Evolutionary conservation across 495 filamentous ascomycete genomes (phyloP).

Genomic region (Neurospora sp.): DNA sequence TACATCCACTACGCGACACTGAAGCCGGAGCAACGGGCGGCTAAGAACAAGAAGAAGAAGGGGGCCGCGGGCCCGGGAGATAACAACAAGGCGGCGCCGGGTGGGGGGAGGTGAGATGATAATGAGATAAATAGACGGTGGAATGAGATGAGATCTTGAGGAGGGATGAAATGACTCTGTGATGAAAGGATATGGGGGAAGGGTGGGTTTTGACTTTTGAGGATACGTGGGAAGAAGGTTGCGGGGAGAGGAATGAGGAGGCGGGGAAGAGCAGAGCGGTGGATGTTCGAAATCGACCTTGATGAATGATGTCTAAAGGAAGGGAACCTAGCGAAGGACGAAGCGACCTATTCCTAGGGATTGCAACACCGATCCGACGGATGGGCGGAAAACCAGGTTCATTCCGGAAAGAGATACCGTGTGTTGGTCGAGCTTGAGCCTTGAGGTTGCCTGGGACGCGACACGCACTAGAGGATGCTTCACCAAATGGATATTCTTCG

Average conservation of each 20-base stretch:
- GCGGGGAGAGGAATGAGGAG: too few relatives aligned
- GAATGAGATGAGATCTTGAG: background rate
- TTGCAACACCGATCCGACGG: background rate
- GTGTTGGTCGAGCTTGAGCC: background rate
- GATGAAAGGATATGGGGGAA: too few relatives aligned
- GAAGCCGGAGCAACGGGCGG: constrained; percentile 41
- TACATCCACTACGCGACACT: constrained; percentile 41
- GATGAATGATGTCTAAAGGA: too few relatives aligned
- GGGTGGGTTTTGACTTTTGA: too few relatives aligned
- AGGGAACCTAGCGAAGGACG: too few relatives aligned
- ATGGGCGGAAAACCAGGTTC: background rate
- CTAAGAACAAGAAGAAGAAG: constrained; percentile 33
- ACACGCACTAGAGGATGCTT: background rate
- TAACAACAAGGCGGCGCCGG: constrained; percentile 3
- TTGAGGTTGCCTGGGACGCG: background rate
- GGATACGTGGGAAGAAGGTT: too few relatives aligned
- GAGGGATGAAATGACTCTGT: background rate
- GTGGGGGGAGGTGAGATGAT: background rate
- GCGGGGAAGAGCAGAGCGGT: too few relatives aligned
- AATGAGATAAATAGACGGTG: too few relatives aligned
- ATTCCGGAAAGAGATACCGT: background rate
- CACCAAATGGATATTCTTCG: background rate
- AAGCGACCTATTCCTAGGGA: background rate
- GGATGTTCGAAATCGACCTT: too few relatives aligned
- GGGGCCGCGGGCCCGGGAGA: constrained; percentile 17